A percentile compares a stretch with the other conserved stretches of the same genome.
Evolutionary conservation across 371 early-diverging fungal genomes (phyloP).

Genomic region (Mortierella polycephala): DNA sequence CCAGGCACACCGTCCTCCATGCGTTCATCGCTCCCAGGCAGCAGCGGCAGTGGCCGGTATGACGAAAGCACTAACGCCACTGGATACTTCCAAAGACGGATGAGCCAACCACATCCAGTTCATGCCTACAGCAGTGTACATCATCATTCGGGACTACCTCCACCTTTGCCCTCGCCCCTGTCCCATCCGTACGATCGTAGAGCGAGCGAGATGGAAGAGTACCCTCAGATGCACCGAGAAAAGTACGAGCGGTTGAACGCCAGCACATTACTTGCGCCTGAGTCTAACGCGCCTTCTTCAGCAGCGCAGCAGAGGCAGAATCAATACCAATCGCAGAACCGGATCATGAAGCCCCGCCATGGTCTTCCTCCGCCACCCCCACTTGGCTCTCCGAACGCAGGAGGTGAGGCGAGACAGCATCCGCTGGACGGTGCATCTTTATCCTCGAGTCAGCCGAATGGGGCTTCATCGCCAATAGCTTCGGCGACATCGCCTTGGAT

Average conservation of each 20-base stretch:
- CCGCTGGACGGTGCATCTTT: constrained; percentile 14
- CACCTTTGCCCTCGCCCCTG: constrained; percentile 21
- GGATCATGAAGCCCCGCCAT: constrained; percentile 3
- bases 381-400: constrained; percentile 13
- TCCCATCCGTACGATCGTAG: constrained; percentile 34
- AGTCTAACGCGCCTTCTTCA: constrained; percentile 7
- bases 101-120: constrained; percentile 31
- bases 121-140: constrained; percentile 3
- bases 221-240: constrained; percentile 19
- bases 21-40: neutral
- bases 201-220: constrained; percentile 21
- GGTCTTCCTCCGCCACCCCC: constrained; percentile 3
- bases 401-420: constrained; percentile 4
- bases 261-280: constrained; percentile 19
- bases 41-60: constrained; percentile 1
- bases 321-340: constrained; percentile 9
- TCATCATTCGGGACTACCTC: constrained; percentile 13
- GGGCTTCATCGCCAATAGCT: neutral
- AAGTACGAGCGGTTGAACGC: constrained; percentile 31
- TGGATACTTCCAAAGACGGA: constrained; percentile 27
- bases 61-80: constrained; percentile 5
- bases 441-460: neutral
- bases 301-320: neutral
- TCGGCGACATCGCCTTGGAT: constrained; percentile 23
- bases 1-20: neutral